Evolutionary conservation across 2,329 filamentous ascomycete genomes (phyloP), one percentile per base, ranked within the genome.

Genomic region (Stagonosporopsis vannaccii): DNA sequence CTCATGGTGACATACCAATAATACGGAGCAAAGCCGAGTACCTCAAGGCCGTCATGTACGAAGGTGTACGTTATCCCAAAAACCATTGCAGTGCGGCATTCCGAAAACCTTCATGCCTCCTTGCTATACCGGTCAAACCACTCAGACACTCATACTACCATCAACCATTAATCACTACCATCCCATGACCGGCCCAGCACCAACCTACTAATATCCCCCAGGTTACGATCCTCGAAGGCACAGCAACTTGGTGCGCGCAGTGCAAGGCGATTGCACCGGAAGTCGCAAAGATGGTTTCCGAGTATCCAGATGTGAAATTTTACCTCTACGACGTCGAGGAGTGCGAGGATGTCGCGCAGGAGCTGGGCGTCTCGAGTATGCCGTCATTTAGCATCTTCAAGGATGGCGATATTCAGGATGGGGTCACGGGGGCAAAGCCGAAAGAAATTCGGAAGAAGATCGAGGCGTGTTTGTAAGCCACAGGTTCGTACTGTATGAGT

Each of bases 281-380:
- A 39, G 66, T 71, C 26, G 56, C 61, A 7, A 70, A 67, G 30
- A 65, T 71, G 59, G 65, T 65, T 0, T 25, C 30, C 0, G 68
- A 69, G 32, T 73, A 66, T 13, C 48, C 57, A 2, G n/a, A 42
- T 17, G 66, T 69, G 2, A 64, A 60, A 20, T 73, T 73, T 26
- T 73, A 67, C 41, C 65, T 63, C 5, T 71, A 71, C 47, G 69
- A 73, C 28, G 68, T 73, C 13, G 70, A 71, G 22, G 62, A 71
- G 36, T 67, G 62, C 33, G 65, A 69, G 41, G 69, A 72, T 48
- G 63, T 71, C 23, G 70, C 69, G 51, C 70, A 71, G 20, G 70
- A 72, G 46, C 33, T 71, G 22, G 70, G 70, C 2, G 69, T 72
- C 0, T 51, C 58, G 30, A 56, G 62, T 47, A 68, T 71, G 68